Conservation (phyloP, 1,284 basidiomycete species). For the Sporisorium sorghi region DNA sequence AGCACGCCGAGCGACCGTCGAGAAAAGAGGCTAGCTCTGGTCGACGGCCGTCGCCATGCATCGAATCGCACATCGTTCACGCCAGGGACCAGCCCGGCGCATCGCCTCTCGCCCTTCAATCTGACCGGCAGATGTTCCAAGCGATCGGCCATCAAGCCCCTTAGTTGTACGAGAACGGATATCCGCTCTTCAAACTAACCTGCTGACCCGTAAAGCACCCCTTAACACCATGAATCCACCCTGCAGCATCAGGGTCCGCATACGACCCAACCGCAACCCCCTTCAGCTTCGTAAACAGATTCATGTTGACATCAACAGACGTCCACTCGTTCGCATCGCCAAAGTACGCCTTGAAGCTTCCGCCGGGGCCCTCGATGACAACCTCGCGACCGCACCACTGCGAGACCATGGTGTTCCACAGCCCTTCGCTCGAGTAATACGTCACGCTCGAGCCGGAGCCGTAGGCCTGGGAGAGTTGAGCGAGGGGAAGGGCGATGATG, state of each 20-base stretch:
- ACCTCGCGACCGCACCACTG: constrained; percentile 52
- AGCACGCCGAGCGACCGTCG: background rate
- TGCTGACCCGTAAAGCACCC: constrained; percentile 46
- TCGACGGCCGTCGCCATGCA: background rate
- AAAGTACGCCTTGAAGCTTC: constrained; percentile 47
- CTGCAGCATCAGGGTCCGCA: constrained; percentile 34
- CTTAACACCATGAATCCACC: constrained; percentile 42
- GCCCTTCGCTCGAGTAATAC: constrained; percentile 43
- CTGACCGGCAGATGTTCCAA: constrained; percentile 14
- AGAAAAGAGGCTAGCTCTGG: background rate
- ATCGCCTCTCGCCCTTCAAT: background rate
- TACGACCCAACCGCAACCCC: constrained; percentile 29
- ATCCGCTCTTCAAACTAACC: constrained; percentile 37
- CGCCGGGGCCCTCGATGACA: constrained; percentile 36
- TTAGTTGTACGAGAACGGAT: constrained; percentile 36
- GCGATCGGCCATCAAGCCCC: too few relatives aligned
- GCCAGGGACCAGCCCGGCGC: background rate
- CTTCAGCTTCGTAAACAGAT: constrained; percentile 44
- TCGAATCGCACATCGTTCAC: background rate
- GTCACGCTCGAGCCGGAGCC: constrained; percentile 33
- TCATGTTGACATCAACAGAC: constrained; percentile 49
- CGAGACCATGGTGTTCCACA: constrained; percentile 38
- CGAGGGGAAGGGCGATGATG: constrained; percentile 46
- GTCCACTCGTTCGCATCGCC: constrained; percentile 52
- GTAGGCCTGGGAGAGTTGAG: constrained; percentile 41